Conservation (phyloP, 1,284 basidiomycete species). For the Tylopilus orsonianus region DNA sequence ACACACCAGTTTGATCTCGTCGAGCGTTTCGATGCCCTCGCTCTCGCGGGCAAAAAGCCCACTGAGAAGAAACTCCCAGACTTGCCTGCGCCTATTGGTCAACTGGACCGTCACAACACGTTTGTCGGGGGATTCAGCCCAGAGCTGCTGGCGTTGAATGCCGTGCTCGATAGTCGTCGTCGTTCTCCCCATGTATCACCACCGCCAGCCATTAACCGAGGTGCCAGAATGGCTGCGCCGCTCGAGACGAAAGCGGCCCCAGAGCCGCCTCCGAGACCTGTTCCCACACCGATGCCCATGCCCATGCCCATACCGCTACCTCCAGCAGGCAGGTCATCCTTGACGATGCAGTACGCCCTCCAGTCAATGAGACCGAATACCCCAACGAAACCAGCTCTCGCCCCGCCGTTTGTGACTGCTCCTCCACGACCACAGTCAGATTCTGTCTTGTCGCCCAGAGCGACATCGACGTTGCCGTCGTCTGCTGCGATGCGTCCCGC, state of each 20-base stretch:
- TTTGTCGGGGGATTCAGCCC: slow-evolving; percentile 37
- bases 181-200: slow-evolving; percentile 7
- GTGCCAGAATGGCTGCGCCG: slow-evolving; percentile 11
- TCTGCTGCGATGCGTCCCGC: slow-evolving; percentile 7
- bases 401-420: slow-evolving; percentile 17
- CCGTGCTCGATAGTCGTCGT: slow-evolving; percentile 10
- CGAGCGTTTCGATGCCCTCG: slow-evolving; percentile 40
- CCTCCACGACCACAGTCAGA: slow-evolving; percentile 29
- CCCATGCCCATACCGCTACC: slow-evolving; percentile 33
- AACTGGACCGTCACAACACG: not conserved
- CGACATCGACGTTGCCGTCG: slow-evolving; percentile 1
- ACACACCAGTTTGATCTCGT: slow-evolving; percentile 36
- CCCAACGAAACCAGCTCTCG: slow-evolving; percentile 11
- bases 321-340: slow-evolving; percentile 37
- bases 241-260: slow-evolving; percentile 9
- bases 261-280: slow-evolving; percentile 25
- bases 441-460: slow-evolving; percentile 8
- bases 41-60: slow-evolving; percentile 26
- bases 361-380: slow-evolving; percentile 20
- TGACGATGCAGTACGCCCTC: slow-evolving; percentile 64
- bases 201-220: not conserved
- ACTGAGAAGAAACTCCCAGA: slow-evolving; percentile 21
- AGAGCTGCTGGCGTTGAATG: slow-evolving; percentile 12
- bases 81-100: not conserved
- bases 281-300: not conserved